Evolutionary conservation across 129 eudicot species (phyloP), one percentile per base, ranked within the genome.

Genomic region (Flaveria ramosissima): DNA sequence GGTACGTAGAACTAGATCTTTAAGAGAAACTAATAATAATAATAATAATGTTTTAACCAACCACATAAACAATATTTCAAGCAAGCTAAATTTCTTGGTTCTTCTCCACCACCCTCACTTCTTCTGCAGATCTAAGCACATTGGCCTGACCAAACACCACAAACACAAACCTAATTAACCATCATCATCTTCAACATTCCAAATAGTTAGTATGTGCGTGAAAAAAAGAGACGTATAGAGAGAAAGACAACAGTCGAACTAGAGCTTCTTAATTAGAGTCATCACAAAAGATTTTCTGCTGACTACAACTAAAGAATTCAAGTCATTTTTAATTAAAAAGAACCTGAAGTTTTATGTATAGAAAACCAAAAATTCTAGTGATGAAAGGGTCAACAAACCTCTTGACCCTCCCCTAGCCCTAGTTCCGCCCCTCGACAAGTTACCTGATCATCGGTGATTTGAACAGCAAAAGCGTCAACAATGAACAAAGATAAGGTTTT

Each of bases 21-120:
- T 12, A 60, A 60, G 41, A 23, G 24, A 32, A n/a, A n/a, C n/a
- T n/a, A n/a, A n/a, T n/a, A n/a, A 32, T 1, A 32, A 32, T 32
- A 32, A 32, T 32, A 60, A 10, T 60, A 59, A 21, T 59, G 32
- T 15, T 59, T 59, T 9, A 59, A 59, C 65, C 30, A 59, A 59
- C 65, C 65, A 21, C 65, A 59, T 59, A 20, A 59, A 21, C 16
- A 59, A 9, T 21, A 59, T 10, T 55, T 77, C 73, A 93, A 73
- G 81, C 78, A 83, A 93, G 91, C 13, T 60, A 39, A 60, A 32
- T 4, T 72, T 89, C 93, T 79, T 90, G 98, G 70, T 93, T 89
- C 81, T 93, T 93, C 96, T 93, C 98, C 92, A 93, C 98, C 79
- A 93, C 81, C 89, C 98, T 86, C 78, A 93, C 98, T 84, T 84